phyloP scores from a whole-genome alignment of 2,329 filamentous ascomycete genomes.

The Colletotrichum limetticola region DNA sequence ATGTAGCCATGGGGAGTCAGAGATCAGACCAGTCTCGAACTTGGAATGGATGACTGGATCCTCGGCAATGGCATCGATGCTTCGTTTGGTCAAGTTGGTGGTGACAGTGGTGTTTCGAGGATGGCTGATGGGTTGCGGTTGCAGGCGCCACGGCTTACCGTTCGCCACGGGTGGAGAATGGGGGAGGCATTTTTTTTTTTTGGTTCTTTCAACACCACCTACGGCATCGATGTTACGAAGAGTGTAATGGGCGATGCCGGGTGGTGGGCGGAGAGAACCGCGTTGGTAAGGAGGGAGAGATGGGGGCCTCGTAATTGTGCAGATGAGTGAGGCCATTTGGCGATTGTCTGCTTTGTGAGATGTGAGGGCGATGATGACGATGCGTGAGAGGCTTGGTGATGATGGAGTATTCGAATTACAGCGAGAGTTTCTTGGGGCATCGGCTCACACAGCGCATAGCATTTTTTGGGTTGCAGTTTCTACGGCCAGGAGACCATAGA shows the following conservation, averaged over 20 bases:
- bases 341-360: not conserved
- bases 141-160: conserved; percentile 7
- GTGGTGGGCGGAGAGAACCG: not conserved
- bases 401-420: not conserved
- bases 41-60: not conserved
- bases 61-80: not conserved
- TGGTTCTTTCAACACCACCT: not conserved
- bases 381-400: not conserved
- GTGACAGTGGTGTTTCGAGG: not conserved
- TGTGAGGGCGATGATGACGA: conserved; percentile 14
- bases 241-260: not conserved
- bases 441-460: not conserved
- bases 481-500: not conserved
- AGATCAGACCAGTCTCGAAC: conserved; percentile 13
- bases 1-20: not conserved
- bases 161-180: conserved; percentile 6
- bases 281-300: not conserved
- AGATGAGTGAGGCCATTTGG: conserved; percentile 13
- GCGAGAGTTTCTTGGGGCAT: not conserved
- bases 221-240: not conserved
- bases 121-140: not conserved
- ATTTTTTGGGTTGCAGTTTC: not conserved
- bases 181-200: not conserved
- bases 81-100: not conserved
- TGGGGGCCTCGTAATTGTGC: conserved; percentile 26